Evolutionary conservation across 371 early-diverging fungal genomes (phyloP).

Genomic region (Mortierella sp.): DNA sequence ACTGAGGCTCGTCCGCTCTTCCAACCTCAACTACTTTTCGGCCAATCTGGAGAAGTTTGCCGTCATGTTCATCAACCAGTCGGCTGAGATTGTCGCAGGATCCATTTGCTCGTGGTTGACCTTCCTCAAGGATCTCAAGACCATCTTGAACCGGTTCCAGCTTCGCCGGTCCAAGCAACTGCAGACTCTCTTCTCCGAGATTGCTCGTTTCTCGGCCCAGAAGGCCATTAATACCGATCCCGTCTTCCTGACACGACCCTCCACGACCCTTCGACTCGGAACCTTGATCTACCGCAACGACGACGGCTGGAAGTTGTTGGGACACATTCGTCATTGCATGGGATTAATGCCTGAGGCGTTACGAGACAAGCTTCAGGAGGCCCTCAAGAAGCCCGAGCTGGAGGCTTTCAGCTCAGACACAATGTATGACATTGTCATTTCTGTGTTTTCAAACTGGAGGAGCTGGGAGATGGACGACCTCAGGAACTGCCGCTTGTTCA

Average conservation of each 20-base stretch:
- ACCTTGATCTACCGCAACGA: conserved; percentile 74
- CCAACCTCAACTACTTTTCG: conserved; percentile 66
- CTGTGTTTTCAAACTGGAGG: conserved; percentile 73
- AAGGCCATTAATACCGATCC: conserved; percentile 73
- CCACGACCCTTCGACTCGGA: conserved; percentile 79
- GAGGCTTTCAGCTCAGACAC: conserved; percentile 57
- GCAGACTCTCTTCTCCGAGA: conserved; percentile 71
- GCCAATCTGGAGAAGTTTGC: conserved; percentile 63
- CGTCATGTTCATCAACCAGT: conserved; percentile 76
- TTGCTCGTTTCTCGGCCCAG: conserved; percentile 70
- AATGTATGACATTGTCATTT: conserved; percentile 66
- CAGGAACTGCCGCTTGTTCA: conserved; percentile 64
- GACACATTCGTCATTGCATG: conserved; percentile 77
- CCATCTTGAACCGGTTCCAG: conserved; percentile 68
- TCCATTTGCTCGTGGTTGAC: conserved; percentile 81
- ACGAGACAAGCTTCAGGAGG: conserved; percentile 62
- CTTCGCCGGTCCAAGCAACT: conserved; percentile 67
- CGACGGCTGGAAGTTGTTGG: conserved; percentile 84
- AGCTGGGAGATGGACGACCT: conserved; percentile 77
- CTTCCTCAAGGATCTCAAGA: conserved; percentile 74
- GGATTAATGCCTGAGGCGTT: conserved; percentile 60
- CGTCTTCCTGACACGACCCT: conserved; percentile 79
- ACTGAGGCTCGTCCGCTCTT: conserved; percentile 67
- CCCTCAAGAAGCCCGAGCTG: conserved; percentile 61
- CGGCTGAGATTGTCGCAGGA: conserved; percentile 81